Evolutionary conservation across 1,284 basidiomycete species (phyloP), one percentile per base, ranked within the genome.

Genomic region (Microbotryum violaceum): DNA sequence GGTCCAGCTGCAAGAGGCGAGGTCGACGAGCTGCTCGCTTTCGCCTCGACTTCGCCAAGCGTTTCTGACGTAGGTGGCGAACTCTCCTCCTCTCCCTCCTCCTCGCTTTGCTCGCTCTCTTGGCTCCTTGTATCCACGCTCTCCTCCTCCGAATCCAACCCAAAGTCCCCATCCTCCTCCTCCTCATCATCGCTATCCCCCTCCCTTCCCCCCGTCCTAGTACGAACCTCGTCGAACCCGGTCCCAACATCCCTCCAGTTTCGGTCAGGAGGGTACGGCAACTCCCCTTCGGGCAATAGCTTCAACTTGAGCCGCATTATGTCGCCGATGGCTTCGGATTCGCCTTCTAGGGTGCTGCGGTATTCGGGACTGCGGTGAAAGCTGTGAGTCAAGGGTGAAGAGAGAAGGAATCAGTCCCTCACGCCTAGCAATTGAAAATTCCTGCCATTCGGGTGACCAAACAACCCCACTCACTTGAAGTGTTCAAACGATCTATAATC

Each of bases 281-380:
- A 61, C 53, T 47, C 42, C 1, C 65, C 65, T 16, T 58, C 59
- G 4, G 65, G 65, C 1, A 66, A 37, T 10, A 67, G 51, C 23
- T 59, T 52, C 4, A 67, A 49, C 8, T 52, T 25, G n/a, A 67
- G 54, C 7, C 27, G 21, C 61, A 67, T 61, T 29, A 60, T 62
- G 37, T 67, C 66, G 12, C 66, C 66, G 44, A 67, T 58, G 10
- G 63, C 61, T 48, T 67, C 66, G 50, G 54, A 54, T 21, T 67
- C 66, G 21, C 54, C 63, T 2, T 54, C 56, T 12, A 67, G 56
- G 6, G 61, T 44, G 2, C 57, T 60, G 6, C 37, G 14, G 29
- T 37, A 45, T 12, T 25, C 20, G 2, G 9, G 6, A 6, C 31
- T 21, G 20, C 62, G 61, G 27, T 66, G 65, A 16, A 57, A 49